Evolutionary conservation across 2,329 filamentous ascomycete genomes (phyloP).

Genomic region (Sarocladium kiliense): DNA sequence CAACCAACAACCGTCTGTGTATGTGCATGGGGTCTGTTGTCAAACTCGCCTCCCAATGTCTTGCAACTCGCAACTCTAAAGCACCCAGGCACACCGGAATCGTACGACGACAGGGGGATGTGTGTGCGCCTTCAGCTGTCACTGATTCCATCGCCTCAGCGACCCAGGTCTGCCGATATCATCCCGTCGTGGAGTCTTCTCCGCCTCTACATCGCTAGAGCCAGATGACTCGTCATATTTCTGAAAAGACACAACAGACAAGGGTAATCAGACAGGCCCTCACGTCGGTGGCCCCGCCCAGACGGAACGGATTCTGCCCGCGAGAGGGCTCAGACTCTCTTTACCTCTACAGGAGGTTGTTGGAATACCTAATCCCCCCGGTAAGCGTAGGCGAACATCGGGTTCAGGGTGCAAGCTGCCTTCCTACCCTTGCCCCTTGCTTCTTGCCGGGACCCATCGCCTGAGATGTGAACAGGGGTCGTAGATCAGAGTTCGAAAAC

Average conservation of each 20-base stretch:
- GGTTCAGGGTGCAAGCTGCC: not conserved
- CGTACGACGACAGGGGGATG: not conserved
- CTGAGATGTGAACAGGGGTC: conserved; percentile 6
- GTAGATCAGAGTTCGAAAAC: conserved; percentile 8
- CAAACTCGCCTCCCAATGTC: not conserved
- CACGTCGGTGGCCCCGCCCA: not conserved
- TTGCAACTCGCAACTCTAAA: not conserved
- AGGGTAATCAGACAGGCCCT: conserved; percentile 2
- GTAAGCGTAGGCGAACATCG: not conserved
- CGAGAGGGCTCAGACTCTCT: not conserved
- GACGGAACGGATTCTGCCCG: not conserved
- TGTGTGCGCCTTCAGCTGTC: not conserved
- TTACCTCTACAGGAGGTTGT: not conserved
- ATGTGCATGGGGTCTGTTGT: not conserved
- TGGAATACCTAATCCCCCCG: not conserved
- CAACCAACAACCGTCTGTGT: not conserved
- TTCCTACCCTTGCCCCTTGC: not conserved
- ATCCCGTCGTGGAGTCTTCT: conserved; percentile 3
- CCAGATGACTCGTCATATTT: conserved; percentile 4
- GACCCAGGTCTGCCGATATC: not conserved
- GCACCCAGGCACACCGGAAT: not conserved
- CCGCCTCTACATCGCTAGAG: conserved; percentile 6
- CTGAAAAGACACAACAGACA: not conserved
- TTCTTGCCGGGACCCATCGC: not conserved
- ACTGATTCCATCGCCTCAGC: not conserved